phyloP scores from a whole-genome alignment of 805 yeast genomes.

The Candida germanica region DNA sequence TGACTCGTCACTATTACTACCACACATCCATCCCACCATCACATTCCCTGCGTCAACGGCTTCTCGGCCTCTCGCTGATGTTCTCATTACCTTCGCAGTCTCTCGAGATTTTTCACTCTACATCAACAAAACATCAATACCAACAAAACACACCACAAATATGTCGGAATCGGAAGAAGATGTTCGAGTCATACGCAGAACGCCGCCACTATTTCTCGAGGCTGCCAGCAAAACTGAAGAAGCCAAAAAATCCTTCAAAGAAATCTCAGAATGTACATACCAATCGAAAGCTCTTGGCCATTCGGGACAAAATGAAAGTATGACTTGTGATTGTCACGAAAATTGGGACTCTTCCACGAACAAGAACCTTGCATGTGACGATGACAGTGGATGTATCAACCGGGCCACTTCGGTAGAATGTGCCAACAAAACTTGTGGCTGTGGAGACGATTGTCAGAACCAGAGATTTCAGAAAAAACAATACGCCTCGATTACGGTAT shows the following conservation, averaged over 20 bases:
- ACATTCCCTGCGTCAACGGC: neutral
- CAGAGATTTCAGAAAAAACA: conserved; percentile 80
- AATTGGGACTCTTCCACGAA: conserved; percentile 37
- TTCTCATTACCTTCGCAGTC: neutral
- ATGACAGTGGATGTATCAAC: conserved; percentile 86
- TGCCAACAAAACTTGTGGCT: conserved; percentile 59
- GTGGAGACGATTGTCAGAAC: conserved; percentile 80
- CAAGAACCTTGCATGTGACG: conserved; percentile 70
- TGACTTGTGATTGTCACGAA: conserved; percentile 87
- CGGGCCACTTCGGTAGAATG: conserved; percentile 92
- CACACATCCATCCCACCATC: too few species aligned
- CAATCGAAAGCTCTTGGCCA: conserved; percentile 59
- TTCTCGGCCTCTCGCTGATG: neutral
- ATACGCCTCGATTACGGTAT: conserved; percentile 76
- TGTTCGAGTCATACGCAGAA: conserved; percentile 6
- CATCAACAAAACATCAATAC: too few species aligned
- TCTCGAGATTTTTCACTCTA: neutral
- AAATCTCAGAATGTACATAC: conserved; percentile 60
- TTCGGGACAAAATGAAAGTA: conserved; percentile 73
- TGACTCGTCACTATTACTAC: too few species aligned
- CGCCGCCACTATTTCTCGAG: conserved; percentile 30
- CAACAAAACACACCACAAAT: too few species aligned
- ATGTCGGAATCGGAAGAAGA: conserved; percentile 9
- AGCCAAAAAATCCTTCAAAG: conserved; percentile 58
- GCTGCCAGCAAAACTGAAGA: conserved; percentile 62